These are phyloP conservation scores for Pythium coloratum DNA, from an alignment of 352 stramenopile genomes.

Conservation along the genomic window DNA sequence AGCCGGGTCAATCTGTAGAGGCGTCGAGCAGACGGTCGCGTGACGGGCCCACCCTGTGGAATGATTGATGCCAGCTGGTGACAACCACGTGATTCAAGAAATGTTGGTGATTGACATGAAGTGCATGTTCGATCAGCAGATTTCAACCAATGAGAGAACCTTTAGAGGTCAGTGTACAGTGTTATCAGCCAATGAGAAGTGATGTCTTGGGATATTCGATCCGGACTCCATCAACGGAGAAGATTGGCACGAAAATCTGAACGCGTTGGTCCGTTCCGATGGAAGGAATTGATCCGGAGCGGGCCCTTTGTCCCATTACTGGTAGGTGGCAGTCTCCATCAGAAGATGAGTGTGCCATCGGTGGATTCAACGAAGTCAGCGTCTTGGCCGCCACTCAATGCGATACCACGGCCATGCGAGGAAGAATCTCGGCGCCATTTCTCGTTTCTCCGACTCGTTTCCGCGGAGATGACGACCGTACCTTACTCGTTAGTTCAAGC, in stretches of 20 bases:
- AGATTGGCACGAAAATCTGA: neutral
- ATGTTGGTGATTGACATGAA: slow-evolving; percentile 2
- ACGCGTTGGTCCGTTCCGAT: neutral
- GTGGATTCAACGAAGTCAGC: neutral
- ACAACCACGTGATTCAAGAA: slow-evolving; percentile 7
- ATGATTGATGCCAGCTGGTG: slow-evolving; percentile 22
- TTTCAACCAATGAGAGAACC: slow-evolving; percentile 14
- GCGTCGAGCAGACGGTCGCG: neutral
- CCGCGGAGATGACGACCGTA: neutral
- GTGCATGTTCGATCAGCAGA: slow-evolving; percentile 7
- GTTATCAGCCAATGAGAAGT: slow-evolving; percentile 13
- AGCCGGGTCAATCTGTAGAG: neutral
- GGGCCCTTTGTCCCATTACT: neutral
- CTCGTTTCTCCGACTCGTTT: neutral
- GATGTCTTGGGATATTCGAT: neutral
- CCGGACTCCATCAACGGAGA: neutral
- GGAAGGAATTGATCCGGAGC: neutral
- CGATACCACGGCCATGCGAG: neutral
- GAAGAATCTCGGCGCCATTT: neutral
- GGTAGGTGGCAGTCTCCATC: neutral
- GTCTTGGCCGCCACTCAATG: neutral
- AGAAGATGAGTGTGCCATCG: neutral
- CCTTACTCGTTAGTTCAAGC: neutral
- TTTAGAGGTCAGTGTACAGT: neutral
- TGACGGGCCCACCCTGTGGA: neutral